Evolutionary conservation across 192 early-diverging fungal species (phyloP).

Genomic region (Polychytrium aggregatum): DNA sequence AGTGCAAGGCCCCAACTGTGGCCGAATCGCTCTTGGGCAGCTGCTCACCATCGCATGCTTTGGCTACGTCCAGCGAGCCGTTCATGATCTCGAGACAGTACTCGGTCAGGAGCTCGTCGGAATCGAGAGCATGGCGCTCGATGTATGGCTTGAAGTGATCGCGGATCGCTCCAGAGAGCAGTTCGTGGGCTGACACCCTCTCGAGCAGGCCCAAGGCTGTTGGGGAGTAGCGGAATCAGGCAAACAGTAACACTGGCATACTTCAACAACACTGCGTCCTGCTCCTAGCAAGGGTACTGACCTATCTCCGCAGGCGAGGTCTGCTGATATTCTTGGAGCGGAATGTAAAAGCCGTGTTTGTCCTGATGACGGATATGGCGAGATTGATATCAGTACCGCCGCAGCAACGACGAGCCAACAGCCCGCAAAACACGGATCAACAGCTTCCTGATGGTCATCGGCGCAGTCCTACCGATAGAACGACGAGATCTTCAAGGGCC

Average conservation of each 20-base stretch:
- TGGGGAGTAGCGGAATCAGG: not conserved
- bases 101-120: conserved; percentile 33
- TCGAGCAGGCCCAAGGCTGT: conserved; percentile 49
- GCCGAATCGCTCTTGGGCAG: no score
- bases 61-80: conserved; percentile 1
- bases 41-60: no score
- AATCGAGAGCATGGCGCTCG: conserved; percentile 32
- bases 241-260: no score
- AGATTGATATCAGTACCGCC: no score
- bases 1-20: no score
- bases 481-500: conserved; percentile 46
- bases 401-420: no score
- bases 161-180: conserved; percentile 35
- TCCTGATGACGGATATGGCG: no score
- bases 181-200: conserved; percentile 46
- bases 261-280: conserved; percentile 1
- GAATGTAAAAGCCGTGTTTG: conserved; percentile 27
- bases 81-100: conserved; percentile 54
- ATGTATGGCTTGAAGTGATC: conserved; percentile 49
- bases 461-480: conserved; percentile 27
- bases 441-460: not conserved
- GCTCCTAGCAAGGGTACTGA: conserved; percentile 3
- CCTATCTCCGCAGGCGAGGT: conserved; percentile 27
- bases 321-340: conserved; percentile 40
- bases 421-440: conserved; percentile 6